These are phyloP conservation scores for Neurospora terricola DNA, from an alignment of 495 filamentous ascomycete genomes.

Conservation along the genomic window DNA sequence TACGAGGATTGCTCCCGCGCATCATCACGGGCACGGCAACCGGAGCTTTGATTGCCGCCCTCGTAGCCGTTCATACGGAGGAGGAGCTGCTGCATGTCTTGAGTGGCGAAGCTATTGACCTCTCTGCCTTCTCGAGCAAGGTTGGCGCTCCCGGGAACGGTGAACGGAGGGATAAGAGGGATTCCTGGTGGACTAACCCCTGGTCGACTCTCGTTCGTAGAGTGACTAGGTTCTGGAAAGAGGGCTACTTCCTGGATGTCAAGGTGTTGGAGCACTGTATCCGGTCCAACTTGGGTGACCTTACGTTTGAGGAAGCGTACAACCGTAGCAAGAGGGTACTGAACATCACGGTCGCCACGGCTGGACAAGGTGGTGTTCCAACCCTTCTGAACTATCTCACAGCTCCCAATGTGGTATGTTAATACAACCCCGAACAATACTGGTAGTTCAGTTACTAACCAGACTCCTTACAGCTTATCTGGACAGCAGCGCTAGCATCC, in stretches of 20 bases:
- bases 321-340: conserved; percentile 74
- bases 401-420: conserved; percentile 81
- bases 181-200: conserved; percentile 27
- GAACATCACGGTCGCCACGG: conserved; percentile 82
- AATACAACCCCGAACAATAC: background rate
- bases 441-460: background rate
- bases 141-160: conserved; percentile 8
- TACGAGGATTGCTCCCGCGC: conserved; percentile 72
- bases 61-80: conserved; percentile 83
- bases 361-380: conserved; percentile 64
- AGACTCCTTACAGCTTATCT: conserved; percentile 51
- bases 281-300: conserved; percentile 71
- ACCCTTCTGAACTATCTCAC: conserved; percentile 89
- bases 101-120: conserved; percentile 68
- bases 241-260: conserved; percentile 79
- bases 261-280: conserved; percentile 79
- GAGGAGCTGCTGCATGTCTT: conserved; percentile 73
- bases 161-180: conserved; percentile 5
- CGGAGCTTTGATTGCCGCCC: conserved; percentile 80
- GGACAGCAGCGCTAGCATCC: conserved; percentile 88
- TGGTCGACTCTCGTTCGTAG: conserved; percentile 51
- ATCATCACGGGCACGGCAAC: conserved; percentile 90
- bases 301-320: conserved; percentile 94
- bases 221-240: conserved; percentile 51
- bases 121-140: conserved; percentile 62